Evolutionary conservation across 1,284 basidiomycete genomes (phyloP).

Genomic region (Flammula alnicola): DNA sequence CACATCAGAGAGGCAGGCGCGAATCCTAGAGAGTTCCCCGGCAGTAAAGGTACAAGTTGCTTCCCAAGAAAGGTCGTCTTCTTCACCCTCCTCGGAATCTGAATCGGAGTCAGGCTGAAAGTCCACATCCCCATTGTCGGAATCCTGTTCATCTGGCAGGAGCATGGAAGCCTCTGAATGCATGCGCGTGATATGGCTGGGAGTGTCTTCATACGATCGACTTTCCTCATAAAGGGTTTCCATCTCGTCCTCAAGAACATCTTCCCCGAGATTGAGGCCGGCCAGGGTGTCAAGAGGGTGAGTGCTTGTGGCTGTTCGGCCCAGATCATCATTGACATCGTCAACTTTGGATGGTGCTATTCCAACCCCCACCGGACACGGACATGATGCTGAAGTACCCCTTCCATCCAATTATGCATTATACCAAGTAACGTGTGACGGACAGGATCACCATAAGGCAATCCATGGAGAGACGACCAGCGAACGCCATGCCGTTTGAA

Average conservation of each 20-base stretch:
- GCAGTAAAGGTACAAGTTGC: conserved; percentile 21
- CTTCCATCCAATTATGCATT: conserved; percentile 41
- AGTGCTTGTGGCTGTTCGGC: too few species aligned
- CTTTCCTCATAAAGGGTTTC: conserved; percentile 2
- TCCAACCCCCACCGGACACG: conserved; percentile 28
- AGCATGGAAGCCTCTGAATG: conserved; percentile 2
- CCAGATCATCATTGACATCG: conserved; percentile 20
- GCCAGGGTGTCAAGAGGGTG: too few species aligned
- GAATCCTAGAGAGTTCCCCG: conserved; percentile 24
- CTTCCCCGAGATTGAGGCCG: too few species aligned
- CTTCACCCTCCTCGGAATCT: conserved; percentile 8
- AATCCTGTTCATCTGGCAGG: conserved; percentile 16
- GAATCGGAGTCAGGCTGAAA: conserved; percentile 16
- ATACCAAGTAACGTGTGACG: conserved; percentile 33
- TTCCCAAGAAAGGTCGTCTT: neutral
- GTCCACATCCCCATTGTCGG: conserved; percentile 10
- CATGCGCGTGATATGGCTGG: conserved; percentile 1
- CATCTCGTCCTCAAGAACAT: conserved; percentile 2
- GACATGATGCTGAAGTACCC: conserved; percentile 35
- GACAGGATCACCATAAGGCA: conserved; percentile 37
- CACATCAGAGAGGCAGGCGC: conserved; percentile 27
- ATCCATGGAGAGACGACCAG: conserved; percentile 32
- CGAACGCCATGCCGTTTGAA: conserved; percentile 31
- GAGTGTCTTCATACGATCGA: conserved; percentile 12
- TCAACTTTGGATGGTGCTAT: neutral